These are phyloP conservation scores for Cladosporium austrohemisphaericum DNA, from an alignment of 2,329 filamentous ascomycete genomes.

Conservation along the genomic window DNA sequence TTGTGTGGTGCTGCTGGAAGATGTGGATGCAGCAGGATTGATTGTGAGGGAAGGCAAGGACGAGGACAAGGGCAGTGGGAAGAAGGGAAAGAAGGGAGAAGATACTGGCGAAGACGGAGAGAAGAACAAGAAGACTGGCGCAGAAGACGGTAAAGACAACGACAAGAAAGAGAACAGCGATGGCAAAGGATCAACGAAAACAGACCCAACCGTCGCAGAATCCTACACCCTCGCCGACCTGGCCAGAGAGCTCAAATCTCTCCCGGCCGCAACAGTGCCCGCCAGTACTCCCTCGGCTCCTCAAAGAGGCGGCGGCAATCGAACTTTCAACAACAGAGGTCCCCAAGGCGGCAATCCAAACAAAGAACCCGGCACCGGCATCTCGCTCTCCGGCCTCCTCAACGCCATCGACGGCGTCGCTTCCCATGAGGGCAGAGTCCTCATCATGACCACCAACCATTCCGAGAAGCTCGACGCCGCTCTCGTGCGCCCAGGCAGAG, in stretches of 20 bases:
- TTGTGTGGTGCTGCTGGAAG: conserved; percentile 47
- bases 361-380: conserved; percentile 48
- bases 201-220: conserved; percentile 16
- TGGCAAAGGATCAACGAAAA: conserved; percentile 13
- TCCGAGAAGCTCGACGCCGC: conserved; percentile 64
- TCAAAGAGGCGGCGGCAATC: conserved; percentile 1
- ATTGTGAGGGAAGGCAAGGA: conserved; percentile 30
- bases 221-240: conserved; percentile 31
- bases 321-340: not conserved
- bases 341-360: conserved; percentile 16
- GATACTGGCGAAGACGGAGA: conserved; percentile 28
- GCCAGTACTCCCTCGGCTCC: not conserved
- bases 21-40: conserved; percentile 47
- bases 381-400: conserved; percentile 73
- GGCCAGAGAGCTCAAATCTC: conserved; percentile 2
- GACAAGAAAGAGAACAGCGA: conserved; percentile 19
- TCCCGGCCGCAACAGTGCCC: not conserved
- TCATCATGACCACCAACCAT: conserved; percentile 80
- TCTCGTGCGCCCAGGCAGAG: conserved; percentile 67
- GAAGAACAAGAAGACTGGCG: conserved; percentile 41
- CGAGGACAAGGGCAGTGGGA: conserved; percentile 12
- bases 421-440: conserved; percentile 71
- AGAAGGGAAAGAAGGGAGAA: conserved; percentile 16
- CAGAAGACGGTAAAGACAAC: conserved; percentile 38
- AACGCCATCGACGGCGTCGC: conserved; percentile 83